Evolutionary conservation across 2,329 filamentous ascomycete species (phyloP), one percentile per base, ranked within the genome.

Genomic region (Emmonsiellopsis sp.): DNA sequence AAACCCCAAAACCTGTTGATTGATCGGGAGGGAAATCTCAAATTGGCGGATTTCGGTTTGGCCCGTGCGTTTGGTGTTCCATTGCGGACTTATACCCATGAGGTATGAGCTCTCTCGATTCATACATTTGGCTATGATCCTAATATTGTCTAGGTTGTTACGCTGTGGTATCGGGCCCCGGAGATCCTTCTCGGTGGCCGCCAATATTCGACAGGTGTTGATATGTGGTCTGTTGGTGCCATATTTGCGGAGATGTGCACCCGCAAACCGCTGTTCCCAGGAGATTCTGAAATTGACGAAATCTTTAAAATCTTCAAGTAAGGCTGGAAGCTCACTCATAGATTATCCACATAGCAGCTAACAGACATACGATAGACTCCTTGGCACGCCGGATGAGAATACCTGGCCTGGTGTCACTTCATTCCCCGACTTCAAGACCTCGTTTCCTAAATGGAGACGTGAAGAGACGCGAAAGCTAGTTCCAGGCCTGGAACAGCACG

Each of bases 1-100:
- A 98, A 98, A 71, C 93, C 93, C 39, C 93, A 98, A 71, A 98
- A 98, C 71, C 97, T 98, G 54, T 81, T 98, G 36, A 93, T 98
- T 8, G 95, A 93, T 1, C 81, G 83, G 58, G 86, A 95, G 10
- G 89, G 88, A 55, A 94, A 95, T 71, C 93, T 98, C 62, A 98
- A 98, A 75, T 95, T 98, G 63, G 93, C 93, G 64, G 93, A 98
- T 69, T 98, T 98, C 72, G 93, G 93, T 59, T 81, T 98, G 13
- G 93, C 93, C 11, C 82, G 93, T 64, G 91, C 91, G 5, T 95
- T 95, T 66, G 90, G 90, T 71, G 90, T 95, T 13, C 90, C 90
- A 3, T 76, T 95, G 62, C 81, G 90, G 63, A 95, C 90, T 51
- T 95, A 95, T 71, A 95, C 91, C 49, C 90, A 95, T 72, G 90